Conservation (phyloP, 257 asterid species). For the Forsythia suspensa region DNA sequence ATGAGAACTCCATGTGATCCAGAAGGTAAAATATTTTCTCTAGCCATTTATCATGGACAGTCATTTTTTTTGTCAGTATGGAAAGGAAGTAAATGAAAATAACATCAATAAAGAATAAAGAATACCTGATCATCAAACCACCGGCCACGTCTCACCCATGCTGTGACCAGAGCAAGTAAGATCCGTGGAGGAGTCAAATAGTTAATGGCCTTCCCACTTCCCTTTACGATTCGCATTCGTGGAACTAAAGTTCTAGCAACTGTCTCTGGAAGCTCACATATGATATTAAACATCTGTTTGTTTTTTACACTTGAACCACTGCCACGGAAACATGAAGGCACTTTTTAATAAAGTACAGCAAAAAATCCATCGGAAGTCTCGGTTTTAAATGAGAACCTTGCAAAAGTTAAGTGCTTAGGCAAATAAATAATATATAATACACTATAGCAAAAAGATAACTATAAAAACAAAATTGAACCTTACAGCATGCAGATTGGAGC, state of each 20-base stretch:
- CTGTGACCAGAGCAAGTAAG: slow-evolving; percentile 86
- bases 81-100: not conserved
- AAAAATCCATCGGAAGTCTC: not conserved
- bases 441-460: no score
- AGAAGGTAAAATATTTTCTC: no score
- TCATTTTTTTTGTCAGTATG: not conserved
- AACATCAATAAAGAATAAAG: not conserved
- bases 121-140: slow-evolving; percentile 97
- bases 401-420: not conserved
- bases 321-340: slow-evolving; percentile 29
- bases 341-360: slow-evolving; percentile 10
- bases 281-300: slow-evolving; percentile 95
- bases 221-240: slow-evolving; percentile 95
- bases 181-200: slow-evolving; percentile 98
- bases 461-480: not conserved
- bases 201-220: slow-evolving; percentile 90
- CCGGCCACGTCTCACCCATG: slow-evolving; percentile 95
- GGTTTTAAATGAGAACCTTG: not conserved
- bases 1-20: not conserved
- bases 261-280: slow-evolving; percentile 98
- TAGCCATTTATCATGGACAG: not conserved
- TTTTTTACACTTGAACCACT: slow-evolving; percentile 90
- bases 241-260: slow-evolving; percentile 96
- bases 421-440: no score
- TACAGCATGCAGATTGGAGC: not conserved